These are phyloP conservation scores for Psophocarpus tetragonolobus DNA, from an alignment of 306 rosid genomes.

Conservation along the genomic window DNA sequence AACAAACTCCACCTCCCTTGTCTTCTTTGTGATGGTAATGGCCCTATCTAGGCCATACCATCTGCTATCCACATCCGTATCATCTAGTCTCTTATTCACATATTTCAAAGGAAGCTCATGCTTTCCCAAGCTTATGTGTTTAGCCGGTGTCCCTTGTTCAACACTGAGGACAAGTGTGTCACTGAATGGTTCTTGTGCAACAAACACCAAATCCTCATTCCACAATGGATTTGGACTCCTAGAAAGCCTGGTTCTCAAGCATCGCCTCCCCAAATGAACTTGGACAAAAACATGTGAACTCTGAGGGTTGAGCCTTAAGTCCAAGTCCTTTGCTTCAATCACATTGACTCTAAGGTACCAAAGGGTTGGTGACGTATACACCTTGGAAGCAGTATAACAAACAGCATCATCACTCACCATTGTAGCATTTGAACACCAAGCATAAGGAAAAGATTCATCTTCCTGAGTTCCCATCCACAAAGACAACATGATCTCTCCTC, in stretches of 20 bases:
- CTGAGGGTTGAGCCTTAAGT: not conserved
- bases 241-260: constrained; percentile 35
- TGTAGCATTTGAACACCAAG: constrained; percentile 46
- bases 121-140: constrained; percentile 34
- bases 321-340: constrained; percentile 54
- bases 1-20: constrained; percentile 40
- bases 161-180: constrained; percentile 33
- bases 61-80: not conserved
- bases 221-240: constrained; percentile 41
- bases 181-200: constrained; percentile 55
- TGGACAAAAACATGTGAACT: constrained; percentile 42
- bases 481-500: constrained; percentile 51
- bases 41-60: constrained; percentile 29
- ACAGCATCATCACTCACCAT: constrained; percentile 6
- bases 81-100: constrained; percentile 26
- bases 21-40: not conserved
- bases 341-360: constrained; percentile 59
- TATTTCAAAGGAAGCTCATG: constrained; percentile 32
- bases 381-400: constrained; percentile 41
- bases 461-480: constrained; percentile 60
- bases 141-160: constrained; percentile 30
- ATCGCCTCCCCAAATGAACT: constrained; percentile 37
- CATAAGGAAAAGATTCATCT: constrained; percentile 40
- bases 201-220: constrained; percentile 58
- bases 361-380: constrained; percentile 46